Base-by-base conservation (phyloP, 2,329 filamentous ascomycete species). In the Xylaria hypoxylon region DNA sequence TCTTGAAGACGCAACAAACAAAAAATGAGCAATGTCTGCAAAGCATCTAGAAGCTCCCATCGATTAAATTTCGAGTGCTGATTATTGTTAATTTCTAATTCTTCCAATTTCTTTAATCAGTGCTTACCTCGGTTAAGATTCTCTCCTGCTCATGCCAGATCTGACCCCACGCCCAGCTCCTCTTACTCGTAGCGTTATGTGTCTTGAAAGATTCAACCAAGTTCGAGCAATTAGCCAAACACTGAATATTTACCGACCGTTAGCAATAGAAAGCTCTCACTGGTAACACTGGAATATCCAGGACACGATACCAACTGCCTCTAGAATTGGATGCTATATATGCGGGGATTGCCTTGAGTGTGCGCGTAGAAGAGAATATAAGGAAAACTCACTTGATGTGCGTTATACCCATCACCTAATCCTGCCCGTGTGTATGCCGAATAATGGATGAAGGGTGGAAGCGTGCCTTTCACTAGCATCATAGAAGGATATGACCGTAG, bases 61-160 rank as follows among this genome's bases (percentile, higher is more conserved):
- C 52, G 52, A 24, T 63, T 52, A 26, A 50, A 63, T 8, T 8
- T 51, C 7, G n/a, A 5, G 11, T 63, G 51, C 60, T 63, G 4
- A n/a, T 15, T 19, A 33, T 2, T 31, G 13, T 52, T 13, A 28
- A 19, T 45, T 17, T 24, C n/a, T n/a, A 7, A 3, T 6, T 45
- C 35, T 38, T 2, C 10, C 11, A 35, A 40, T 22, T 17, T 13
- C 28, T 15, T 44, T 4, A 33, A 24, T 13, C 6, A 35, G 4
- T 5, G 26, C 42, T 28, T 44, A 63, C 60, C 52, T 63, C n/a
- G 24, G 60, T 13, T 2, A 50, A 17, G n/a, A 63, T 63, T 42
- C 35, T 44, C 35, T 63, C 52, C 24, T 63, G 52, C n/a, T 58
- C 60, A 11, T 51, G 11, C 60, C 60, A 63, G n/a, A 63, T 63